These are phyloP conservation scores for Cynara cardunculus DNA, from an alignment of 129 eudicot genomes.

Conservation along the genomic window DNA sequence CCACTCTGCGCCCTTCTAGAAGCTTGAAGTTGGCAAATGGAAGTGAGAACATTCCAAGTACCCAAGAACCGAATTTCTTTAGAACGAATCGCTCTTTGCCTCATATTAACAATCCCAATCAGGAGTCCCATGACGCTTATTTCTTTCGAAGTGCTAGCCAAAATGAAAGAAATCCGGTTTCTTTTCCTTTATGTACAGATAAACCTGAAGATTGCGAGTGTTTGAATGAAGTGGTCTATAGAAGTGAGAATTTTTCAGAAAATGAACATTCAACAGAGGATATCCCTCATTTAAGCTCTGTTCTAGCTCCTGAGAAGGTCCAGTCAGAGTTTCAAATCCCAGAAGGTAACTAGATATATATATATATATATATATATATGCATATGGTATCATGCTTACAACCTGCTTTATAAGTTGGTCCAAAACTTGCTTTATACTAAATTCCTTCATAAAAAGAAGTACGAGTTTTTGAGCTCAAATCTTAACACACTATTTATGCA, in stretches of 20 bases:
- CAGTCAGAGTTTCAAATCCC: slow-evolving; percentile 7
- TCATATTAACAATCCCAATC: slow-evolving; percentile 27
- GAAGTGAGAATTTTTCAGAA: slow-evolving; percentile 12
- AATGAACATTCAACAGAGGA: slow-evolving; percentile 20
- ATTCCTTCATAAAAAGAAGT: neutral
- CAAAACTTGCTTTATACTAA: neutral
- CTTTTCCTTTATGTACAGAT: neutral
- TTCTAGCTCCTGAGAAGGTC: slow-evolving; percentile 17
- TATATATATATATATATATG: neutral
- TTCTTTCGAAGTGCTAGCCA: slow-evolving; percentile 10
- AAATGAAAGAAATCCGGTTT: slow-evolving; percentile 15
- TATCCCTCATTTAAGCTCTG: neutral
- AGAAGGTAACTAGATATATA: slow-evolving; percentile 35
- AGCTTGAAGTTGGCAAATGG: slow-evolving; percentile 55
- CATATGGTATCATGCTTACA: neutral
- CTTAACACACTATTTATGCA: neutral
- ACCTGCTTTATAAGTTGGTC: neutral
- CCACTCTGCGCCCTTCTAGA: slow-evolving; percentile 41
- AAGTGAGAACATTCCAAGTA: slow-evolving; percentile 29
- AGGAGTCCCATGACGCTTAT: slow-evolving; percentile 12
- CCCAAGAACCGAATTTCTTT: slow-evolving; percentile 23
- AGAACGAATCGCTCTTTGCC: slow-evolving; percentile 41
- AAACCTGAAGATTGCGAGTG: slow-evolving; percentile 16
- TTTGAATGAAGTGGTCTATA: slow-evolving; percentile 12
- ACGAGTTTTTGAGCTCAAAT: neutral